These are phyloP conservation scores for Mycena citricolor DNA, from an alignment of 1,284 basidiomycete species.

Conservation along the genomic window DNA sequence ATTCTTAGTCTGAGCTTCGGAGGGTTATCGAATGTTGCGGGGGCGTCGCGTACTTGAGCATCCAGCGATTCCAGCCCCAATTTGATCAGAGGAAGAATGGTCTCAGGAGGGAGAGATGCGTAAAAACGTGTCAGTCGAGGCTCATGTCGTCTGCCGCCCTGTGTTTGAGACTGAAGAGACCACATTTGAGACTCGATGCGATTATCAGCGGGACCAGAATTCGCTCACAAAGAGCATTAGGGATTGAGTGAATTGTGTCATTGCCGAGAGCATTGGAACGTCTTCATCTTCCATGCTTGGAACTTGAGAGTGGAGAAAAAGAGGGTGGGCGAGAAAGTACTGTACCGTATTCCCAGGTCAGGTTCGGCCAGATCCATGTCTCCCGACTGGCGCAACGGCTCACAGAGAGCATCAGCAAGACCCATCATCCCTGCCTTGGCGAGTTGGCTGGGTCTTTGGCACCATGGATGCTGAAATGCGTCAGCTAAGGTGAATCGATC, in stretches of 20 bases:
- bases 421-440: constrained; percentile 48
- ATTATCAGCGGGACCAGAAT: too few relatives aligned
- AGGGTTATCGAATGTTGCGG: constrained; percentile 25
- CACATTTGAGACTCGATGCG: too few relatives aligned
- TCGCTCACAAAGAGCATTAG: constrained; percentile 60
- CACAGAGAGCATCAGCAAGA: constrained; percentile 70
- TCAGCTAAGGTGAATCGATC: constrained; percentile 72
- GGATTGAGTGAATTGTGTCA: constrained; percentile 64
- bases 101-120: constrained; percentile 50
- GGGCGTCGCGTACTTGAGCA: constrained; percentile 51
- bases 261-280: constrained; percentile 49
- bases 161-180: constrained; percentile 66
- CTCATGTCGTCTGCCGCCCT: constrained; percentile 63
- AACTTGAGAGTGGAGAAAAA: neutral
- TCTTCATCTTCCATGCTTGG: constrained; percentile 51
- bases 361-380: constrained; percentile 71
- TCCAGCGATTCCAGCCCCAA: constrained; percentile 47
- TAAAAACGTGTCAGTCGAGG: constrained; percentile 80
- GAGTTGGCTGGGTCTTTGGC: constrained; percentile 72
- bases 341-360: constrained; percentile 33
- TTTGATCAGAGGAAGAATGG: constrained; percentile 52
- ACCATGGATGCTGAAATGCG: constrained; percentile 79
- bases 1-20: constrained; percentile 48
- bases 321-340: constrained; percentile 1
- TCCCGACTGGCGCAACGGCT: constrained; percentile 62